Conservation (phyloP, 768 basidiomycete species). For the Leccinum disarticulatum region DNA sequence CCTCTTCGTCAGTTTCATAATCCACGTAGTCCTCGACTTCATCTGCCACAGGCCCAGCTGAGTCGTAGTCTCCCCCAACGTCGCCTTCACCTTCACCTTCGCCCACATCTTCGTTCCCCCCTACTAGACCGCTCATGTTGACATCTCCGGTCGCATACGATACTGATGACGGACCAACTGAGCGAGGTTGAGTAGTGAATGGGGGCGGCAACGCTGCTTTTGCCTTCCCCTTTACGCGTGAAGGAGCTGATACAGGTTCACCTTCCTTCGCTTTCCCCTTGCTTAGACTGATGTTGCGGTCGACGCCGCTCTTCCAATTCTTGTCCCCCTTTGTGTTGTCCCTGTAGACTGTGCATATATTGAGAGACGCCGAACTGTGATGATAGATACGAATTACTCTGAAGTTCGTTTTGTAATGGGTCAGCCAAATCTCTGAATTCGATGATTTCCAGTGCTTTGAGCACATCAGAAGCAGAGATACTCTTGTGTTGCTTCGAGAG, state of each 20-base stretch:
- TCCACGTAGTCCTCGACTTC: slow-evolving; percentile 23
- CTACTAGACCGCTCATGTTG: slow-evolving; percentile 21
- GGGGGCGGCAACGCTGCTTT: slow-evolving; percentile 26
- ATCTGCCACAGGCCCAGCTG: slow-evolving; percentile 23
- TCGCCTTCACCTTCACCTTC: slow-evolving; percentile 41
- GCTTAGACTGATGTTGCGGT: slow-evolving; percentile 25
- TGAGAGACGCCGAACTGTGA: neutral
- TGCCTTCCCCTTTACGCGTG: slow-evolving; percentile 34
- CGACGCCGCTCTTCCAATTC: slow-evolving; percentile 32
- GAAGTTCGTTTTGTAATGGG: slow-evolving; percentile 61
- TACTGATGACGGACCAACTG: slow-evolving; percentile 28
- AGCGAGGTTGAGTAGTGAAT: slow-evolving; percentile 31
- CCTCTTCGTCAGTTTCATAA: slow-evolving; percentile 42
- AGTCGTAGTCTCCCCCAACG: slow-evolving; percentile 27
- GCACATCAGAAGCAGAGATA: slow-evolving; percentile 86
- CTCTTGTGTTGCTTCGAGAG: slow-evolving; percentile 83
- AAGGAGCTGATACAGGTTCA: slow-evolving; percentile 32
- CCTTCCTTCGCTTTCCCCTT: slow-evolving; percentile 35
- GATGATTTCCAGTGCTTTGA: slow-evolving; percentile 79
- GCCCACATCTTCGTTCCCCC: slow-evolving; percentile 32
- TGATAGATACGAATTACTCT: slow-evolving; percentile 39
- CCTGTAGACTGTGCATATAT: slow-evolving; percentile 54
- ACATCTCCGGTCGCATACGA: slow-evolving; percentile 28
- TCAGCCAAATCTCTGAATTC: slow-evolving; percentile 73
- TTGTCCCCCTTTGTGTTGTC: slow-evolving; percentile 64